Evolutionary conservation across 306 rosid genomes (phyloP).

Genomic region (Carpinus viminea): DNA sequence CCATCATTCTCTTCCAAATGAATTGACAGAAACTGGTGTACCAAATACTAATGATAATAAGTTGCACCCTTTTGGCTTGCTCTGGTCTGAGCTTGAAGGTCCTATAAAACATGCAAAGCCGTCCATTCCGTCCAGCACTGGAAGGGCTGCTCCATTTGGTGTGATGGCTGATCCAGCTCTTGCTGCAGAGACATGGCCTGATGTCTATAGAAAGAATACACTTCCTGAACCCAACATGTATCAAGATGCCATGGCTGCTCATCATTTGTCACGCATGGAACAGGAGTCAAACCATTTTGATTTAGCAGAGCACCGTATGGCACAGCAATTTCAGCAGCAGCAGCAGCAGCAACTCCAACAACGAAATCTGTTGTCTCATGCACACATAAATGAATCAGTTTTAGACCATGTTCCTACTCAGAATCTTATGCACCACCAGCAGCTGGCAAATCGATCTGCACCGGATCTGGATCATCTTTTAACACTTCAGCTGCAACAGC

Average conservation of each 20-base stretch:
- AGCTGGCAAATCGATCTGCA: conserved; percentile 41
- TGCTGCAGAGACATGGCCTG: conserved; percentile 44
- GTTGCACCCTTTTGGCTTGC: conserved; percentile 63
- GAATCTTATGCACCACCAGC: conserved; percentile 49
- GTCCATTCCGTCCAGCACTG: conserved; percentile 35
- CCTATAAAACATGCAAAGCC: conserved; percentile 35
- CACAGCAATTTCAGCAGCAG: conserved; percentile 51
- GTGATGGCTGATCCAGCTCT: conserved; percentile 41
- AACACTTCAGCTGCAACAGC: conserved; percentile 47
- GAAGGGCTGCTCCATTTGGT: conserved; percentile 38
- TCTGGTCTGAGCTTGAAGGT: conserved; percentile 62
- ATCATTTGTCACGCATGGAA: conserved; percentile 39
- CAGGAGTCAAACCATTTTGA: conserved; percentile 47
- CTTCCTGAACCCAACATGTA: conserved; percentile 39
- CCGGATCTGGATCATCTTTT: conserved; percentile 46
- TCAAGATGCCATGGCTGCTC: conserved; percentile 37
- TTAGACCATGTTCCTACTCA: conserved; percentile 49
- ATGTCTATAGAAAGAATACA: conserved; percentile 40
- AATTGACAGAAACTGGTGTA: conserved; percentile 39
- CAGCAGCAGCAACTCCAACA: conserved; percentile 53
- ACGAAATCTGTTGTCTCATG: conserved; percentile 41
- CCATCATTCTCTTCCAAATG: conserved; percentile 33
- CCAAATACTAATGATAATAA: conserved; percentile 39
- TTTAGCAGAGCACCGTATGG: conserved; percentile 50
- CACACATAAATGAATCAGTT: conserved; percentile 40